Evolutionary conservation across 176 grass and related monocot species (phyloP).

Genomic region (Juncus effusus): DNA sequence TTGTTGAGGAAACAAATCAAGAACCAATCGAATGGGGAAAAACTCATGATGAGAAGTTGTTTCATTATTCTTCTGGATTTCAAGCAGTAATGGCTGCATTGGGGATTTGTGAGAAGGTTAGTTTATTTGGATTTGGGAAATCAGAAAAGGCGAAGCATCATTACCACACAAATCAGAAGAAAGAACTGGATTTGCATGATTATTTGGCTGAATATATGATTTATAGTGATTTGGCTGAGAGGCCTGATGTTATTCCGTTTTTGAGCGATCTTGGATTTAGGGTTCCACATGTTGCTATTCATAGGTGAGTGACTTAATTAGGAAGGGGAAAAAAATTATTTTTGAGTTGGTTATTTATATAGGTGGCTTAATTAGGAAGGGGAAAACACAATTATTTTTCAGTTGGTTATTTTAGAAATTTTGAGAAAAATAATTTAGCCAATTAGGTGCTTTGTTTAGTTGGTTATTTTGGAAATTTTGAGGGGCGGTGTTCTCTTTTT

Average conservation of each 20-base stretch:
- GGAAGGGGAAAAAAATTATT: not conserved
- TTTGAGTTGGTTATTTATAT: conserved; percentile 13
- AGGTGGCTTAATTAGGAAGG: conserved; percentile 23
- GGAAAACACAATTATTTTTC: not conserved
- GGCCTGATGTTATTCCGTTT: conserved; percentile 71
- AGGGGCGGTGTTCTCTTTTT: not conserved
- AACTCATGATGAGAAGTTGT: conserved; percentile 45
- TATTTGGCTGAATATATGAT: conserved; percentile 85
- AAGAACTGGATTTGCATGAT: conserved; percentile 88
- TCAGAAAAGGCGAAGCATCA: conserved; percentile 70
- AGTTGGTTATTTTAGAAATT: not conserved
- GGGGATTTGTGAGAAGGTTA: conserved; percentile 76
- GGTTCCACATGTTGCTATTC: conserved; percentile 56
- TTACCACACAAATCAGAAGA: conserved; percentile 95
- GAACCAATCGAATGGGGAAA: conserved; percentile 45
- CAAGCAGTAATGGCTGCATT: conserved; percentile 92
- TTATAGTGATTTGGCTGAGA: conserved; percentile 60
- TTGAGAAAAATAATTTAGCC: not conserved
- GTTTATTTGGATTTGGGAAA: conserved; percentile 89
- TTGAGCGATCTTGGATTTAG: conserved; percentile 51
- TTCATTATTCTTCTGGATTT: conserved; percentile 98
- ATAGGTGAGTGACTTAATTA: conserved; percentile 39
- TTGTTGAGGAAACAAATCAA: conserved; percentile 45
- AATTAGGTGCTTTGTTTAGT: conserved; percentile 21
- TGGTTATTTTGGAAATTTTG: conserved; percentile 22